These are phyloP conservation scores for Fusarium miscanthi DNA, from an alignment of 2,329 filamentous ascomycete species.

Conservation along the genomic window DNA sequence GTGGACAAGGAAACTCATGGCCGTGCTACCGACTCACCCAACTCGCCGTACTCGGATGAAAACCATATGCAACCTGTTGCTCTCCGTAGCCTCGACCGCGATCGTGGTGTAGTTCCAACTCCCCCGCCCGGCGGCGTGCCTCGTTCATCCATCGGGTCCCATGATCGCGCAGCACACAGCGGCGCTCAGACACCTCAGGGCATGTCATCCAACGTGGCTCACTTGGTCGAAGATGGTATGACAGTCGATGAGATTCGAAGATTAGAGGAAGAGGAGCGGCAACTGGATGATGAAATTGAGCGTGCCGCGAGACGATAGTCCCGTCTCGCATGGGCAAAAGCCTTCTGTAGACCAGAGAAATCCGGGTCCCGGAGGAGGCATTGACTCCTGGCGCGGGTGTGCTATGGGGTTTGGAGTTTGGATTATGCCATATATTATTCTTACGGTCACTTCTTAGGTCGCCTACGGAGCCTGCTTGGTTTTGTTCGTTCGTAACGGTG, in stretches of 20 bases:
- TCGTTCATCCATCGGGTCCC: conserved; percentile 36
- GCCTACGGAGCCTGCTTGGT: conserved; percentile 23
- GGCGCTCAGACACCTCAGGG: conserved; percentile 46
- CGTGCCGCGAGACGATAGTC: conserved; percentile 50
- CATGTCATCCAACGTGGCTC: conserved; percentile 56
- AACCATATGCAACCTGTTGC: conserved; percentile 44
- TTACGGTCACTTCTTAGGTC: conserved; percentile 16
- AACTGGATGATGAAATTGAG: conserved; percentile 67
- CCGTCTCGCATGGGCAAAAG: conserved; percentile 12
- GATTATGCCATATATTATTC: conserved; percentile 21
- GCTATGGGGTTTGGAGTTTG: conserved; percentile 43
- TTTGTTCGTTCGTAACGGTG: conserved; percentile 27
- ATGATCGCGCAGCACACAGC: conserved; percentile 23
- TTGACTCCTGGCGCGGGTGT: conserved; percentile 23
- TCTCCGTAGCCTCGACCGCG: conserved; percentile 28
- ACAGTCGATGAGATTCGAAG: conserved; percentile 65
- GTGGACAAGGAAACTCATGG: conserved; percentile 59
- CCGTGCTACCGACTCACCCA: conserved; percentile 53
- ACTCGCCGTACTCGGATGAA: conserved; percentile 59
- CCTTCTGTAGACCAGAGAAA: conserved; percentile 8
- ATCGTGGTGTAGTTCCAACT: conserved; percentile 6
- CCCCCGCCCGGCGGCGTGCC: conserved; percentile 17
- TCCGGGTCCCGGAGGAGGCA: background rate
- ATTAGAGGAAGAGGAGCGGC: conserved; percentile 68
- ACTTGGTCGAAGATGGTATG: conserved; percentile 71